A percentile compares a stretch with the other conserved stretches of the same genome.
Conservation (phyloP, 2,329 filamentous ascomycete genomes). For the Fusarium veterinarium region DNA sequence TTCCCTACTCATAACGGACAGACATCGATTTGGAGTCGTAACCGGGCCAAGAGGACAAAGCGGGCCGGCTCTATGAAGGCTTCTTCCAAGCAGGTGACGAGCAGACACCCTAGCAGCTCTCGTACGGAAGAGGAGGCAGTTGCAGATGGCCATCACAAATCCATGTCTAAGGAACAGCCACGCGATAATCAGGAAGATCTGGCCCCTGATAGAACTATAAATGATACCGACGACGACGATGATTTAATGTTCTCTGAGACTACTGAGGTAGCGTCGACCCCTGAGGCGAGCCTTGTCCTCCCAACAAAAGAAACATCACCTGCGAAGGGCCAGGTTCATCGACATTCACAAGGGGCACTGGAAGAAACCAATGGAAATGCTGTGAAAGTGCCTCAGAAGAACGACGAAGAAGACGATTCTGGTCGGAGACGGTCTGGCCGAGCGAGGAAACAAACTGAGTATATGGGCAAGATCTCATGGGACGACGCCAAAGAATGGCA, state of each 20-base stretch:
- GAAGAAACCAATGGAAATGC: background rate
- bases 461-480: slow-evolving; percentile 48
- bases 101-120: background rate
- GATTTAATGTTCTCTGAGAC: slow-evolving; percentile 34
- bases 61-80: slow-evolving; percentile 36
- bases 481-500: slow-evolving; percentile 32
- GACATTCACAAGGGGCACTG: background rate
- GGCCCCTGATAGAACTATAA: slow-evolving; percentile 5
- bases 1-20: slow-evolving; percentile 46
- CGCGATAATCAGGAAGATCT: background rate
- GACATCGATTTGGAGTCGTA: slow-evolving; percentile 51
- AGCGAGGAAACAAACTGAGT: slow-evolving; percentile 46
- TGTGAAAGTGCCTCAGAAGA: background rate
- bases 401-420: slow-evolving; percentile 14
- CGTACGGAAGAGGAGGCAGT: background rate
- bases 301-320: background rate
- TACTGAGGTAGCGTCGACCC: background rate
- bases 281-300: background rate
- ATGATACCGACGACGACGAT: slow-evolving; percentile 41
- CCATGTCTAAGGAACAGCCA: background rate
- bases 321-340: background rate
- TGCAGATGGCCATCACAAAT: background rate
- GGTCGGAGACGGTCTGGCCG: slow-evolving; percentile 44
- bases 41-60: slow-evolving; percentile 25
- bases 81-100: slow-evolving; percentile 1